These are phyloP conservation scores for Sporothrix euskadiensis DNA, from an alignment of 2,329 filamentous ascomycete species.

Conservation along the genomic window DNA sequence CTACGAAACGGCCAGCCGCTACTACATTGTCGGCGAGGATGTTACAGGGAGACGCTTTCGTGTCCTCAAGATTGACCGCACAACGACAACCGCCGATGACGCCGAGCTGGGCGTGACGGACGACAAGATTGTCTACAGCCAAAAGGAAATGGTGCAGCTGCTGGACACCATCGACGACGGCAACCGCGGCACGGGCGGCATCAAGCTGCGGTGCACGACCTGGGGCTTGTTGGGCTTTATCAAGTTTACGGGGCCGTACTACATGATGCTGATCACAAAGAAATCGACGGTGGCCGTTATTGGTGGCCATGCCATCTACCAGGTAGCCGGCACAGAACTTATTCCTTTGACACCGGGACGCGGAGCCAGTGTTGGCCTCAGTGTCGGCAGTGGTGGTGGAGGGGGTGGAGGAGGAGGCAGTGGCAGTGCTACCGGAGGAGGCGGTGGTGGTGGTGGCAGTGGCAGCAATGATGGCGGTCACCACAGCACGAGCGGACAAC, in stretches of 20 bases:
- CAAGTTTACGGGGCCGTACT: constrained; percentile 91
- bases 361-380: constrained; percentile 10
- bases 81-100: constrained; percentile 75
- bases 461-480: constrained; percentile 40
- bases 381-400: neutral
- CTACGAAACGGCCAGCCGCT: constrained; percentile 90
- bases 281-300: constrained; percentile 94
- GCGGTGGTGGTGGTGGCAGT: neutral
- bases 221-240: constrained; percentile 97
- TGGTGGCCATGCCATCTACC: constrained; percentile 93
- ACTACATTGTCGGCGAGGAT: constrained; percentile 92
- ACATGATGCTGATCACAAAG: constrained; percentile 96
- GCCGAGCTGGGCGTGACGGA: constrained; percentile 82
- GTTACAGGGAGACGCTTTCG: constrained; percentile 85
- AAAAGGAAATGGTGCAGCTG: constrained; percentile 89
- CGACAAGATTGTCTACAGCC: constrained; percentile 91
- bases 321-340: constrained; percentile 90
- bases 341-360: constrained; percentile 79
- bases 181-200: constrained; percentile 84
- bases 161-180: constrained; percentile 93
- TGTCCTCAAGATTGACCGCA: constrained; percentile 92
- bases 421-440: neutral
- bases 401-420: neutral
- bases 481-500: neutral
- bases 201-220: constrained; percentile 84